Percentiles rank a stretch among this genome's conserved stretches.
Conservation (phyloP, 2,329 filamentous ascomycete genomes). For the Alternaria infectoria region DNA sequence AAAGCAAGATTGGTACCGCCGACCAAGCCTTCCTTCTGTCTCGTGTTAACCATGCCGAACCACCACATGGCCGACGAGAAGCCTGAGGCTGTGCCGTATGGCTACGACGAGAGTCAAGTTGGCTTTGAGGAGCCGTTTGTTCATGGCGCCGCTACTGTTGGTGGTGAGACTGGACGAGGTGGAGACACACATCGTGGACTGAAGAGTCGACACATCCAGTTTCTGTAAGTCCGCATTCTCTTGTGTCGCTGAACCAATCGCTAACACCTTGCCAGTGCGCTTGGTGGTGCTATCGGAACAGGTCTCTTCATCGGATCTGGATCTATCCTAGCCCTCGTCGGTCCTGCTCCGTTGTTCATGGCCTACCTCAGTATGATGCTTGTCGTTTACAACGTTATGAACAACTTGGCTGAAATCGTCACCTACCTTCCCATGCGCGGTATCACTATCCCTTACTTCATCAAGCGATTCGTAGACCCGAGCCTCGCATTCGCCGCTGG, state of each 20-base stretch:
- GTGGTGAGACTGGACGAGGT: conserved; percentile 34
- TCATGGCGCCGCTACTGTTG: conserved; percentile 36
- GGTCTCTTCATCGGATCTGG: conserved; percentile 47
- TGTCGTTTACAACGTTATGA: conserved; percentile 50
- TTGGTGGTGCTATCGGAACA: conserved; percentile 62
- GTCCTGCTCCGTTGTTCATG: conserved; percentile 47
- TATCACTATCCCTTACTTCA: conserved; percentile 48
- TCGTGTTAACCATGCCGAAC: conserved; percentile 26
- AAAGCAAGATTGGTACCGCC: conserved; percentile 5
- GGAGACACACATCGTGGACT: conserved; percentile 45
- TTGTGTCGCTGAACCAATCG: not conserved
- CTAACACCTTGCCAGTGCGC: conserved; percentile 59
- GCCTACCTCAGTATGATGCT: conserved; percentile 48
- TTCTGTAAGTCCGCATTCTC: conserved; percentile 30
- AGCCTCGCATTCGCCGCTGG: conserved; percentile 45
- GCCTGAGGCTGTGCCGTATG: conserved; percentile 19
- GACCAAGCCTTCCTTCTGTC: not conserved
- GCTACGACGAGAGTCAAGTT: conserved; percentile 20
- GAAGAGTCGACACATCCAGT: conserved; percentile 49
- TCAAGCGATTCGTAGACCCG: conserved; percentile 57
- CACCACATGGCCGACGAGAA: conserved; percentile 36
- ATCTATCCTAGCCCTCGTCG: conserved; percentile 39
- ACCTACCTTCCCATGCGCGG: conserved; percentile 50
- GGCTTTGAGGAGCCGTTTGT: conserved; percentile 33
- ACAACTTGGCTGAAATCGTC: conserved; percentile 50